Percentiles rank a stretch among this genome's conserved stretches.
Conservation (phyloP, 306 rosid species). For the Pterocarpus santalinus region DNA sequence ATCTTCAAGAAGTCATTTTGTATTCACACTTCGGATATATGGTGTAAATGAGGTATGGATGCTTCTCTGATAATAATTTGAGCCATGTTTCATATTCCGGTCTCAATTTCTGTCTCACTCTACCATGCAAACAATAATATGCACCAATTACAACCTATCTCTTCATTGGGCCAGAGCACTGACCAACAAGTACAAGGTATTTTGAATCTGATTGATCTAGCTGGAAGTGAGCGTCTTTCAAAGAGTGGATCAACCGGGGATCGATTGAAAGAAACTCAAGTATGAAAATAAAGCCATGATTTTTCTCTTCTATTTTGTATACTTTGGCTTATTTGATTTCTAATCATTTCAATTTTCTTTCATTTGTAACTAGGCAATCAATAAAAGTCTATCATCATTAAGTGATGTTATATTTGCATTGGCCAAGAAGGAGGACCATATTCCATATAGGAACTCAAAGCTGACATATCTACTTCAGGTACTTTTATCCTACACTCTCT, state of each 20-base stretch:
- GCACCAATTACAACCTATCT: slow-evolving; percentile 32
- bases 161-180: slow-evolving; percentile 67
- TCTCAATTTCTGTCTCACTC: not conserved
- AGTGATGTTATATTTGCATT: slow-evolving; percentile 94
- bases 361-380: slow-evolving; percentile 73
- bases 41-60: slow-evolving; percentile 87
- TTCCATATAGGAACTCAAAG: slow-evolving; percentile 95
- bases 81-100: slow-evolving; percentile 24
- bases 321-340: slow-evolving; percentile 30
- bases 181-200: slow-evolving; percentile 97
- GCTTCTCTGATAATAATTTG: slow-evolving; percentile 10
- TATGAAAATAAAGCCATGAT: slow-evolving; percentile 44
- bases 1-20: slow-evolving; percentile 98
- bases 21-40: slow-evolving; percentile 88
- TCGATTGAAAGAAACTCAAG: slow-evolving; percentile 97
- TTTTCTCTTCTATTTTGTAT: not conserved
- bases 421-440: slow-evolving; percentile 95
- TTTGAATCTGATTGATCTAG: slow-evolving; percentile 95
- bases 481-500: slow-evolving; percentile 9
- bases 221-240: slow-evolving; percentile 98
- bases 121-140: slow-evolving; percentile 1
- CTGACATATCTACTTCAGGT: slow-evolving; percentile 99
- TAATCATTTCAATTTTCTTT: slow-evolving; percentile 34
- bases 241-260: slow-evolving; percentile 96
- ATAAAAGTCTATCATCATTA: slow-evolving; percentile 85